Evolutionary conservation across 306 rosid species (phyloP), one percentile per base, ranked within the genome.

Genomic region (Castanea sativa): DNA sequence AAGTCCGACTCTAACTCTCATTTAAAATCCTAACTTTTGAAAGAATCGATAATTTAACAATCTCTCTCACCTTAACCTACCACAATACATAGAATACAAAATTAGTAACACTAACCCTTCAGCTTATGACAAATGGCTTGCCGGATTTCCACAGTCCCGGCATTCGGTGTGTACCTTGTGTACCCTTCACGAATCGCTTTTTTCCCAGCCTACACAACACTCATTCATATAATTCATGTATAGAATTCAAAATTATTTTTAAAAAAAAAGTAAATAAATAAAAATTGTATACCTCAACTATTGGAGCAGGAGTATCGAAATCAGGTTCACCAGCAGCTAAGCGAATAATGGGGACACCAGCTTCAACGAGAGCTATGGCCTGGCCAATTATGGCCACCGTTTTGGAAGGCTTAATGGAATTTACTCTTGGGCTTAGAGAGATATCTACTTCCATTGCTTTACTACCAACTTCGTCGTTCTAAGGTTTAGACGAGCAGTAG

Each of bases 281-380:
- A 30, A 30, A 30, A 3, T 1, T 2, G 32, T 30, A 30, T 30
- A 30, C 32, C 32, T 95, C 93, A 1, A 87, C 89, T 3, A 95
- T 86, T 14, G 79, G 73, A 61, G 88, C 21, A 0, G 99, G 99
- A 0, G 99, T 95, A 69, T 91, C 98, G 41, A 95, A 95, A 86
- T 95, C 99, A 2, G 99, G 92, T 56, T 95, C 97, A 29, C 99
- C 99, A 3, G 98, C 97, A 2, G 99, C 92, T 35, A 95, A 78
- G 11, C 92, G 89, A 73, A 95, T 95, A 51, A 95, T 94, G 5
- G 96, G 98, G 30, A 95, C 82, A 2, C 99, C 99, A 2, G 99
- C 92, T 73, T 88, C 88, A n/a, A 83, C 92, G 10, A 95, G 98
- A 59, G 97, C 93, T 0, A 92, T 89, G 70, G 98, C 99, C 49